phyloP scores from a whole-genome alignment of 164 flowering plant species.

The Annona squamosa region DNA sequence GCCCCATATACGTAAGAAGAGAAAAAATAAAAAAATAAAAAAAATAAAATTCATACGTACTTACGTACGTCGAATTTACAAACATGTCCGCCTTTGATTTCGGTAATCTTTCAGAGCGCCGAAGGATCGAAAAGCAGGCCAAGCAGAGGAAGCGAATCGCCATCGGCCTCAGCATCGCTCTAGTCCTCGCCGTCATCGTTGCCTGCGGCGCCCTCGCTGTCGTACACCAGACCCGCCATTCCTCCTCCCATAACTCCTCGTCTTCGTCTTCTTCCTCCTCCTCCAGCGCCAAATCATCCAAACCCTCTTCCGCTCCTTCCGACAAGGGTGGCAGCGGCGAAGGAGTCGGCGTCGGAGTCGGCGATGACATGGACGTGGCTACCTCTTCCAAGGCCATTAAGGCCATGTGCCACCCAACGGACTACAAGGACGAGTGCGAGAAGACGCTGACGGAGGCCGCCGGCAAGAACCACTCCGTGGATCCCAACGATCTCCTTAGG shows the following conservation, averaged over 20 bases:
- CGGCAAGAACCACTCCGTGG: constrained; percentile 2
- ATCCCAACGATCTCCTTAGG: constrained; percentile 32
- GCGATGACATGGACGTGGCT: constrained; percentile 3
- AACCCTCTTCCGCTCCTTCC: background rate
- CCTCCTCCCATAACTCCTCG: background rate
- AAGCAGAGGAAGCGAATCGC: constrained; percentile 13
- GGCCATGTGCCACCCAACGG: constrained; percentile 38
- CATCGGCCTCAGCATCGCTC: background rate
- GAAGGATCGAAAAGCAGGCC: constrained; percentile 16
- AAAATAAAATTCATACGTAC: too few relatives aligned
- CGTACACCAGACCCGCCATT: background rate
- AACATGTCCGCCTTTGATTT: constrained; percentile 24
- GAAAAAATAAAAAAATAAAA: too few relatives aligned
- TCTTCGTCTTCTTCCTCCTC: background rate
- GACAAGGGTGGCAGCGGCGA: background rate
- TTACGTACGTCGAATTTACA: background rate
- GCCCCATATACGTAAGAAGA: too few relatives aligned
- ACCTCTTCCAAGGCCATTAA: constrained; percentile 20
- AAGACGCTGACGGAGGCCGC: constrained; percentile 23
- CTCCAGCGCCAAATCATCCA: background rate
- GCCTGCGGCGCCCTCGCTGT: background rate
- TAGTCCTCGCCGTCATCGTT: background rate
- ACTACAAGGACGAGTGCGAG: constrained; percentile 43
- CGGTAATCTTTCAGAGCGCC: constrained; percentile 20
- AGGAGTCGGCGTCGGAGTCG: background rate